phyloP scores from a whole-genome alignment of 2,329 filamentous ascomycete genomes.

The Alternaria sp. region DNA sequence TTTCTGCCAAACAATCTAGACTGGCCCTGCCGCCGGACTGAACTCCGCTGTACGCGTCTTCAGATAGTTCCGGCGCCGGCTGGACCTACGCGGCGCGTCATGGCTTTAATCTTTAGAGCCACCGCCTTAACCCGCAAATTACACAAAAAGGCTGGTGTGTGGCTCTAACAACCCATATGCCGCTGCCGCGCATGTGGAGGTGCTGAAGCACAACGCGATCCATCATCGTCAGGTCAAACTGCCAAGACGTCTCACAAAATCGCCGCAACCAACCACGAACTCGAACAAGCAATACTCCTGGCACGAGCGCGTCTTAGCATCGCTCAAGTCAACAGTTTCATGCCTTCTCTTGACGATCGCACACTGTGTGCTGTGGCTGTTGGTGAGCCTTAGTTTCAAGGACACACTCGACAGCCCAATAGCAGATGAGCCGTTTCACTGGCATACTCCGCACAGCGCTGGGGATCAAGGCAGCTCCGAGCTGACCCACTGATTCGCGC shows the following conservation, averaged over 20 bases:
- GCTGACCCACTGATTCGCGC: constrained; percentile 25
- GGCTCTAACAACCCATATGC: constrained; percentile 11
- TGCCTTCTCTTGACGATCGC: constrained; percentile 18
- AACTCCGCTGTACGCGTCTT: neutral
- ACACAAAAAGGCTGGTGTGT: neutral
- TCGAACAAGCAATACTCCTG: constrained; percentile 10
- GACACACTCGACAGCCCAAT: constrained; percentile 30
- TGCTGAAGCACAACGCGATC: constrained; percentile 37
- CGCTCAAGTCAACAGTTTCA: neutral
- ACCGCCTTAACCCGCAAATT: constrained; percentile 4
- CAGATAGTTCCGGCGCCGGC: neutral
- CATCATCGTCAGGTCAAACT: constrained; percentile 32
- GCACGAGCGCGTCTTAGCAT: constrained; percentile 9
- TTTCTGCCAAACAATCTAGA: neutral
- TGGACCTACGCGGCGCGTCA: neutral
- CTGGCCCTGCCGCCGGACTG: neutral
- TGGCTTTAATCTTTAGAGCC: constrained; percentile 3
- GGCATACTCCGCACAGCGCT: constrained; percentile 11
- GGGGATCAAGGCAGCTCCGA: constrained; percentile 17
- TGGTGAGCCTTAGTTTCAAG: constrained; percentile 35
- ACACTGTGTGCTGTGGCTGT: constrained; percentile 21
- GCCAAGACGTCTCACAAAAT: constrained; percentile 40
- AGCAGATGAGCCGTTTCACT: constrained; percentile 25
- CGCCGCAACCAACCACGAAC: constrained; percentile 27
- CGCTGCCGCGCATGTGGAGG: constrained; percentile 6